These are phyloP conservation scores for Cryptococcus depauperatus DNA, from an alignment of 1,284 basidiomycete species.

Conservation along the genomic window DNA sequence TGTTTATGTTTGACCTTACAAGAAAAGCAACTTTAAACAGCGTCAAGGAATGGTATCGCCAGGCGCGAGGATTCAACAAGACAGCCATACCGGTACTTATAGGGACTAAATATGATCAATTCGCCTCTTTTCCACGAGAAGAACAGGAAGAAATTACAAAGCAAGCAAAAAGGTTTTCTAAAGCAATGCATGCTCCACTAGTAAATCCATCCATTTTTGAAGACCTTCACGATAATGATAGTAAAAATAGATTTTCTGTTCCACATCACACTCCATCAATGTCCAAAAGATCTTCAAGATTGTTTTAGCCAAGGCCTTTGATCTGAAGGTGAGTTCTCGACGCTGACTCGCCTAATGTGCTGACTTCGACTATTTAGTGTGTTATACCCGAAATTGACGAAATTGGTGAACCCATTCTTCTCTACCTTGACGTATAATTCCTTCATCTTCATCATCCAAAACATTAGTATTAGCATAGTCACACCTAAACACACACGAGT, in stretches of 20 bases:
- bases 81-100: constrained; percentile 93
- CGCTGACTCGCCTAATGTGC: not conserved
- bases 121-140: constrained; percentile 87
- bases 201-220: constrained; percentile 18
- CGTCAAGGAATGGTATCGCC: constrained; percentile 98
- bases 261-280: constrained; percentile 94
- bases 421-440: constrained; percentile 80
- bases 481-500: not conserved
- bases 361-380: constrained; percentile 54
- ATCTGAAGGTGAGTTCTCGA: constrained; percentile 38
- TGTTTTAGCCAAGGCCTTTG: constrained; percentile 46
- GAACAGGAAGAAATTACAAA: constrained; percentile 99
- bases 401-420: constrained; percentile 81
- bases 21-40: constrained; percentile 94
- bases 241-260: constrained; percentile 70
- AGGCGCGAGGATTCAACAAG: constrained; percentile 97
- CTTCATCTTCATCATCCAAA: too few species aligned
- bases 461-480: too few species aligned
- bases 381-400: constrained; percentile 95
- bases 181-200: constrained; percentile 95
- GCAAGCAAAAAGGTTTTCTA: constrained; percentile 92
- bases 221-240: not conserved
- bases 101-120: constrained; percentile 96
- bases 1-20: constrained; percentile 99
- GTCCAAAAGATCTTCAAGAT: constrained; percentile 98